A percentile compares a stretch with the other conserved stretches of the same genome.
Evolutionary conservation across 352 stramenopile species (phyloP).

Genomic region (Chrysophaeum taylorii): DNA sequence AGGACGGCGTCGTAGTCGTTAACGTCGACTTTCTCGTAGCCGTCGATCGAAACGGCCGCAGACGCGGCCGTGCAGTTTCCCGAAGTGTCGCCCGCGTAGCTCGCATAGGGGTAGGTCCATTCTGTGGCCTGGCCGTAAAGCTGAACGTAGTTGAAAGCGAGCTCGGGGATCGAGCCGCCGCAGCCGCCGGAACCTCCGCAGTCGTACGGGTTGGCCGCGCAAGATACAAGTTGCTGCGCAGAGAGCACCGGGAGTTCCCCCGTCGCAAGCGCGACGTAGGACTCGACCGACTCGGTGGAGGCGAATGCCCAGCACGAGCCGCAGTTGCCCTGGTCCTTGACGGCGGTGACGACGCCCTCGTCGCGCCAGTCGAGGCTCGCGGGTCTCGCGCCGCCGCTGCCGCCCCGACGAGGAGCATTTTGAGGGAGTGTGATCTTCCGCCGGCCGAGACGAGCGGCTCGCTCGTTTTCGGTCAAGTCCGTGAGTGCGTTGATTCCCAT

Average conservation of each 20-base stretch:
- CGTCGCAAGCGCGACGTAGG: constrained; percentile 18
- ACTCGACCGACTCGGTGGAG: constrained; percentile 31
- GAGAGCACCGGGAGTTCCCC: constrained; percentile 12
- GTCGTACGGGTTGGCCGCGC: constrained; percentile 20
- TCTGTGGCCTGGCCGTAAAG: constrained; percentile 20
- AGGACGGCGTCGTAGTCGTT: constrained; percentile 19
- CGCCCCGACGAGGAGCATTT: neutral
- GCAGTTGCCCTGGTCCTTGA: constrained; percentile 35
- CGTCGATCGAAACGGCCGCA: neutral
- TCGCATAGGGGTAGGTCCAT: constrained; percentile 21
- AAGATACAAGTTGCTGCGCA: constrained; percentile 26
- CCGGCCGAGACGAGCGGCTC: neutral
- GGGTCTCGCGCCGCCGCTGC: constrained; percentile 16
- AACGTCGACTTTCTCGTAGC: constrained; percentile 1
- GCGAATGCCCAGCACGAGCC: constrained; percentile 37
- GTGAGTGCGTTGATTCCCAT: neutral
- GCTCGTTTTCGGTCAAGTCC: neutral
- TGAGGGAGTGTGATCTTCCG: no score
- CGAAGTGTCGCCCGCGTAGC: neutral
- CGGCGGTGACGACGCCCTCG: constrained; percentile 38
- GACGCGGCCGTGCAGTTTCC: neutral
- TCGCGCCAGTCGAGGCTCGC: constrained; percentile 31
- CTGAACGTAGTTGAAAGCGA: constrained; percentile 26
- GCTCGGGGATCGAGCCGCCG: constrained; percentile 14
- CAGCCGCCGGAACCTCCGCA: constrained; percentile 27